Percentiles rank a stretch among this genome's conserved stretches.
phyloP scores from a whole-genome alignment of 768 basidiomycete species.

The Guyanaporus albipodus region DNA sequence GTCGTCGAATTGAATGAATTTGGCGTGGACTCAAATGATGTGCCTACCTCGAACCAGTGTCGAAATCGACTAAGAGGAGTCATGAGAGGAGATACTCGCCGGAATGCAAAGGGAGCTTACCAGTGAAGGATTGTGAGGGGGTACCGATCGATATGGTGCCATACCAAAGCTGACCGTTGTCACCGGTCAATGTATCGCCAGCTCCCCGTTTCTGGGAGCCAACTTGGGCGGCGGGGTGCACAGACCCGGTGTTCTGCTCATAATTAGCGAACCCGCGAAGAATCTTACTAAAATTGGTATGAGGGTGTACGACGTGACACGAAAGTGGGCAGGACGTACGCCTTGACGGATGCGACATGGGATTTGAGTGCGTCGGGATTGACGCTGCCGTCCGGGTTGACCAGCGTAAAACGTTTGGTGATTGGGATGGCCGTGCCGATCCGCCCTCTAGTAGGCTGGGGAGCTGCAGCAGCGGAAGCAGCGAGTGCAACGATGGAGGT shows the following conservation, averaged over 20 bases:
- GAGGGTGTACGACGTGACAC: not conserved
- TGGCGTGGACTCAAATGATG: not conserved
- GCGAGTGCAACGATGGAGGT: constrained; percentile 5
- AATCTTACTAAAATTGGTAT: constrained; percentile 8
- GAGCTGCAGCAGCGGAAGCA: constrained; percentile 9
- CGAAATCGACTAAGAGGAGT: constrained; percentile 18
- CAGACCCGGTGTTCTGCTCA: constrained; percentile 5
- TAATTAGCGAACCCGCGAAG: constrained; percentile 1
- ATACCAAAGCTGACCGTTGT: constrained; percentile 5
- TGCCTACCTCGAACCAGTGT: constrained; percentile 25
- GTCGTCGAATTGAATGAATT: not conserved
- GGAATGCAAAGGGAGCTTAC: not conserved
- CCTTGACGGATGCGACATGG: constrained; percentile 2
- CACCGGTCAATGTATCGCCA: not conserved
- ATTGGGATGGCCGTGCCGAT: constrained; percentile 6
- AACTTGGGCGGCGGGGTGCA: not conserved
- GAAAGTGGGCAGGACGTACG: constrained; percentile 4
- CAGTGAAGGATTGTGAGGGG: constrained; percentile 5
- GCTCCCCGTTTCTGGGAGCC: not conserved
- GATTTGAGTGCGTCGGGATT: constrained; percentile 6
- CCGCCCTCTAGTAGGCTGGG: not conserved
- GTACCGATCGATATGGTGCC: constrained; percentile 13
- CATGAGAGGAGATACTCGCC: no score
- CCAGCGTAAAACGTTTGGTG: constrained; percentile 3
- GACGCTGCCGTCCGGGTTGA: constrained; percentile 7